Base-by-base conservation (phyloP, 371 early-diverging fungal species). In the Rhizopus stolonifer region DNA sequence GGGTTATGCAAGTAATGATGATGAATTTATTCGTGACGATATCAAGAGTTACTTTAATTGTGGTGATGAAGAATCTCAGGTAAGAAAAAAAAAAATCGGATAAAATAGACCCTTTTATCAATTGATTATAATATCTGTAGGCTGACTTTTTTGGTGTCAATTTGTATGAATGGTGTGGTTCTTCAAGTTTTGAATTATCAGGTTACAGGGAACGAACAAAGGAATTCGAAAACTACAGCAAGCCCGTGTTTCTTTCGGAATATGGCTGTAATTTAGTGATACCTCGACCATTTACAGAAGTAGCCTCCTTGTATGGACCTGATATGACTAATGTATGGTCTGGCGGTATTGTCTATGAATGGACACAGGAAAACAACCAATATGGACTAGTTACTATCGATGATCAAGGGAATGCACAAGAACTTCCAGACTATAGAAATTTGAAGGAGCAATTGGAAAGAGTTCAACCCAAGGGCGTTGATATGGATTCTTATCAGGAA, bases 1-100 rank as follows among this genome's bases (percentile, higher is more conserved):
- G 1, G 91, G 92, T 0, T 92, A 92, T 54, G 88, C 89, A 38
- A 86, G 84, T 54, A 90, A 88, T 60, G 91, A 90, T 54, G 89
- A 90, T 61, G 73, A 81, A 29, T 70, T 69, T 47, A 85, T 89
- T 46, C 80, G 88, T 18, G 76, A 80, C 54, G 70, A 79, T 46
- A 79, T 89, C 38, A 79, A 83, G 60, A 77, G 74, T 49, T 90
- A 87, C 58, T 90, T 89, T 65, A 82, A 77, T 50, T 90, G 92
- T 49, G 92, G 90, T 39, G 77, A 82, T 45, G 73, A 77, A 26
- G 79, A 73, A 3, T 70, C 77, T 52, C 79, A 81, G 38, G 72
- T 66, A 59, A 46, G 40, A n/a, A 3, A 11, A 10, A 29, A 4
- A 32, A 18, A 65, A 26, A 60, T 58, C 8, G 36, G 22, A 23